Base-by-base conservation (phyloP, 2,329 filamentous ascomycete genomes). In the Sarocladium brachiariae region DNA sequence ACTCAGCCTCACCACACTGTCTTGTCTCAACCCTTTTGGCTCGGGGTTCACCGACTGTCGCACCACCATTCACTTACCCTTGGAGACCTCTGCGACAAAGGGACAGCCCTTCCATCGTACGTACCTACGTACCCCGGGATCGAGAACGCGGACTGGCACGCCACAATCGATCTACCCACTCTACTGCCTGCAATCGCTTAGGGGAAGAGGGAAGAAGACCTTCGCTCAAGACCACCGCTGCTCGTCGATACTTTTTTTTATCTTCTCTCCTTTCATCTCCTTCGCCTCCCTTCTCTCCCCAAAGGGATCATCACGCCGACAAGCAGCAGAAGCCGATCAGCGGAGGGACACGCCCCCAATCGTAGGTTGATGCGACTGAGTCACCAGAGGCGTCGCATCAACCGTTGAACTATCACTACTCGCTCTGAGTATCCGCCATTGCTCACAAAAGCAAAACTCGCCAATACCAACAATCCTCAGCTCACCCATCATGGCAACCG, bases 401-500 rank as follows among this genome's bases (percentile, higher is more conserved):
- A n/a, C n/a, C n/a, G n/a, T n/a, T n/a, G n/a, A n/a, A n/a, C n/a
- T n/a, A n/a, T n/a, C 18, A 38, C 34, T 38, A 38, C 34, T 16
- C 14, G 30, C 8, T 31, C 30, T 31, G n/a, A n/a, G n/a, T 14
- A 8, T 31, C 30, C 8, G 30, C 30, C 30, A 8, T 31, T 14
- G 8, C 30, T 31, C 30, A 14, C 14, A 8, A 31, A 31, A 8
- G 30, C 30, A 31, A n/a, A n/a, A n/a, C n/a, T n/a, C n/a, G n/a
- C n/a, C 14, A 10, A 35, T n/a, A 10, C 6, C 14, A 10, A n/a
- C 33, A n/a, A 35, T n/a, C 6, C 33, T n/a, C 14, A n/a, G 7
- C 13, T 39, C 16, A 39, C 25, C 45, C 45, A 34, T 16, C 25
- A 48, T 48, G 45, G 45, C 27, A 27, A 14, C 21, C 39, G 45